Percentiles rank a stretch among this genome's conserved stretches.
These are phyloP conservation scores for Irpex sp. DNA, from an alignment of 1,284 basidiomycete genomes.

Conservation along the genomic window DNA sequence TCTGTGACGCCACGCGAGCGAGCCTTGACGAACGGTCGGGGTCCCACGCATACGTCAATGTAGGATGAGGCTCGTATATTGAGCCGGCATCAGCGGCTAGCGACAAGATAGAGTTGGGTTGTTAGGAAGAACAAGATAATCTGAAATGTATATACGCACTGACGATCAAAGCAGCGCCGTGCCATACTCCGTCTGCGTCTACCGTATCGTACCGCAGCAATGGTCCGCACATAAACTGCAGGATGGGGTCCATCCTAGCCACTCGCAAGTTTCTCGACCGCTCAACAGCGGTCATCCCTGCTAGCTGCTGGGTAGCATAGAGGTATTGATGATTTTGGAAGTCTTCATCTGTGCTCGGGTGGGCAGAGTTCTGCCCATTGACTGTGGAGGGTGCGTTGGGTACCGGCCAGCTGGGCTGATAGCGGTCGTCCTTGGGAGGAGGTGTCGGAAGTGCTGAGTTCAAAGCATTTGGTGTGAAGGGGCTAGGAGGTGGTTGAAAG, in stretches of 20 bases:
- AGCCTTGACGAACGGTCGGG: conserved; percentile 32
- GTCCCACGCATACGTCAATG: conserved; percentile 79
- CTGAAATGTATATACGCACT: conserved; percentile 45
- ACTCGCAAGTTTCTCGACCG: conserved; percentile 53
- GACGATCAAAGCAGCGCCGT: conserved; percentile 83
- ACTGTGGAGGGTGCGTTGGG: conserved; percentile 8
- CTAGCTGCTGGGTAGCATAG: conserved; percentile 33
- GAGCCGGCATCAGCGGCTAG: conserved; percentile 78
- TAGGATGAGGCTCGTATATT: conserved; percentile 74
- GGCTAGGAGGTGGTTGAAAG: conserved; percentile 30
- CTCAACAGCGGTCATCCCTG: conserved; percentile 58
- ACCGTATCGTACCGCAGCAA: conserved; percentile 91
- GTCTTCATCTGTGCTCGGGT: background rate
- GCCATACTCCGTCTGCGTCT: conserved; percentile 74
- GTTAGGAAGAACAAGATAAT: conserved; percentile 6
- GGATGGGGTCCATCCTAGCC: conserved; percentile 65
- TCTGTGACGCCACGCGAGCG: conserved; percentile 12
- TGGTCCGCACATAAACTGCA: conserved; percentile 84
- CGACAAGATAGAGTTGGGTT: conserved; percentile 2
- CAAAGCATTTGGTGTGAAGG: conserved; percentile 15
- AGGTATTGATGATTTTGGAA: conserved; percentile 5
- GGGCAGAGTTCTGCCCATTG: background rate
- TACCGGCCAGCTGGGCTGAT: conserved; percentile 11
- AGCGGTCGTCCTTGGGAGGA: conserved; percentile 34
- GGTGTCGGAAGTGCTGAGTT: conserved; percentile 28